Percentiles rank a stretch among this genome's conserved stretches.
Conservation (phyloP, 2,329 filamentous ascomycete species). For the Ophiostoma novo-ulmi region DNA sequence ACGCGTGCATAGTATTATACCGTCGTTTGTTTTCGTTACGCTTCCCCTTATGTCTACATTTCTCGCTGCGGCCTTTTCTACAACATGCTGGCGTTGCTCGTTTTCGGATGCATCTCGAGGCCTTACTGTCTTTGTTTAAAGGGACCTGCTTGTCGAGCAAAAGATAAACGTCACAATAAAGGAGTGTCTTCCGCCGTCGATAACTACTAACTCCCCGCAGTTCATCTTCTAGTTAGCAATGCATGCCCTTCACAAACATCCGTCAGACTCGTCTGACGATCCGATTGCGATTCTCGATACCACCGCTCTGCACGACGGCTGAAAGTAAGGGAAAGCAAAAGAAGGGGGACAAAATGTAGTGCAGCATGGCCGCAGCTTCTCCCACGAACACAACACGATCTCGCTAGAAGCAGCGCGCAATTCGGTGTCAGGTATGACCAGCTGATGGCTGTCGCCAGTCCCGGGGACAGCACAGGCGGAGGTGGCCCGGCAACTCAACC, state of each 20-base stretch:
- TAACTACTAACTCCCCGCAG: too few species aligned
- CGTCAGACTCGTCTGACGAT: slow-evolving; percentile 5
- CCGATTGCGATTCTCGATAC: slow-evolving; percentile 7
- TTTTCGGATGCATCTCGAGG: too few species aligned
- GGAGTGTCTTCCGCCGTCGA: too few species aligned
- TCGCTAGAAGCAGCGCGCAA: background rate
- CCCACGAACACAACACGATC: background rate
- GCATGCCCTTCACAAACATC: slow-evolving; percentile 3
- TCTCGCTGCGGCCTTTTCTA: too few species aligned
- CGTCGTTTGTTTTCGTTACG: too few species aligned
- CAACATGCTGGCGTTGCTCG: too few species aligned
- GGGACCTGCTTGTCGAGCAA: too few species aligned
- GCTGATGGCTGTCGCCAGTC: slow-evolving; percentile 1
- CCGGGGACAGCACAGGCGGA: background rate
- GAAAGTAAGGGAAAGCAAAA: background rate
- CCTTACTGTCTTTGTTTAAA: too few species aligned
- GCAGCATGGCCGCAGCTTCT: too few species aligned
- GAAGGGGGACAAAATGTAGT: too few species aligned
- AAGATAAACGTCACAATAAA: background rate
- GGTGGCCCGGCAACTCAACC: background rate
- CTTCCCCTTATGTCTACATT: too few species aligned
- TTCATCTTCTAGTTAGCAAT: background rate
- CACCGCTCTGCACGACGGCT: background rate
- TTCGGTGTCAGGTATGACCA: slow-evolving; percentile 9
- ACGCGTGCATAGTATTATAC: too few species aligned